Conservation (phyloP, 768 basidiomycete species). For the Suillus decipiens region DNA sequence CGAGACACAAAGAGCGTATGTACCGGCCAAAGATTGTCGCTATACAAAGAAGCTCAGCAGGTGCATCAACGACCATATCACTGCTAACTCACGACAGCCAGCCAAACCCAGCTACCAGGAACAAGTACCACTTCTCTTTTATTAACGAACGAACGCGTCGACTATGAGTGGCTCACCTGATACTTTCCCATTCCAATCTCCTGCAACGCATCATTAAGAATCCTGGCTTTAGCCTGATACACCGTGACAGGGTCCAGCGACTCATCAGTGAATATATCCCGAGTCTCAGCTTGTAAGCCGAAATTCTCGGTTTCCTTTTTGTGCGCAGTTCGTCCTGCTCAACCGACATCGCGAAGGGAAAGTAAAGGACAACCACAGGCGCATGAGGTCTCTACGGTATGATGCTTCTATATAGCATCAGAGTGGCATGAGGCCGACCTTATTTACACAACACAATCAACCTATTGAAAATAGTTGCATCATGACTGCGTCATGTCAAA, state of each 20-base stretch:
- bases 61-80: background rate
- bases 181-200: constrained; percentile 75
- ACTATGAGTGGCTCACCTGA: constrained; percentile 41
- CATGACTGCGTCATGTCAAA: background rate
- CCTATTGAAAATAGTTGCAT: background rate
- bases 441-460: background rate
- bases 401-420: background rate
- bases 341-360: constrained; percentile 21
- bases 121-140: constrained; percentile 53
- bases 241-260: constrained; percentile 55
- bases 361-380: background rate
- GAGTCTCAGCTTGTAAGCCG: constrained; percentile 15
- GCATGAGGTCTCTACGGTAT: background rate
- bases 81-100: constrained; percentile 68
- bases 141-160: constrained; percentile 4
- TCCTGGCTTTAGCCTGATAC: constrained; percentile 56
- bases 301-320: constrained; percentile 8
- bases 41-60: constrained; percentile 21
- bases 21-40: constrained; percentile 77
- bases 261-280: constrained; percentile 29
- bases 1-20: constrained; percentile 21
- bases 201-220: constrained; percentile 62
- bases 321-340: constrained; percentile 6
- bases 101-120: constrained; percentile 71
- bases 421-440: background rate